A percentile compares a stretch with the other conserved stretches of the same genome.
Evolutionary conservation across 805 yeast species (phyloP).

Genomic region (Sungouiella blattae): DNA sequence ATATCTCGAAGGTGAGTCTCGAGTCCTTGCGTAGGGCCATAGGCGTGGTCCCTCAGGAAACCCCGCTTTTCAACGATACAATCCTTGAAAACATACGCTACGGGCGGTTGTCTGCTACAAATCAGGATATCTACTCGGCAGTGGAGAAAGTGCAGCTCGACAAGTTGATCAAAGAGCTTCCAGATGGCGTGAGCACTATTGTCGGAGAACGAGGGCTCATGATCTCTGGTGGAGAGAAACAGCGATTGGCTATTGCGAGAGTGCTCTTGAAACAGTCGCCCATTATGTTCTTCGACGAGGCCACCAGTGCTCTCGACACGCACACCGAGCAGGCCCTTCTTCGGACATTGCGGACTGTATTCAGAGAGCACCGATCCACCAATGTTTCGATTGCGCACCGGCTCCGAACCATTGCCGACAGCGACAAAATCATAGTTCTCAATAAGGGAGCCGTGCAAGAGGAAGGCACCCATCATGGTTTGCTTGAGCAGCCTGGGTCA

Average conservation of each 20-base stretch:
- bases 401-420: slow-evolving; percentile 86
- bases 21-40: slow-evolving; percentile 70
- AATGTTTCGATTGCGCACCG: slow-evolving; percentile 93
- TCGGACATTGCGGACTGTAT: slow-evolving; percentile 66
- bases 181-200: slow-evolving; percentile 78
- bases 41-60: slow-evolving; percentile 97
- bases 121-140: slow-evolving; percentile 63
- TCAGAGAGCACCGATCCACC: slow-evolving; percentile 57
- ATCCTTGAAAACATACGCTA: slow-evolving; percentile 84
- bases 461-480: slow-evolving; percentile 75
- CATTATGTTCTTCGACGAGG: slow-evolving; percentile 93
- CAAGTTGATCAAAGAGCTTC: slow-evolving; percentile 61
- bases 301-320: slow-evolving; percentile 94
- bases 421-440: slow-evolving; percentile 89
- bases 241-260: slow-evolving; percentile 89
- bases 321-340: slow-evolving; percentile 88
- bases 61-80: slow-evolving; percentile 91
- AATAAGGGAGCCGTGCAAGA: slow-evolving; percentile 77
- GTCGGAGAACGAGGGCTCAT: slow-evolving; percentile 98
- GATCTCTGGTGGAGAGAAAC: slow-evolving; percentile 99
- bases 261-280: slow-evolving; percentile 82
- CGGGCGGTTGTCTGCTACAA: slow-evolving; percentile 72
- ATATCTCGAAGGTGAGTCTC: slow-evolving; percentile 68
- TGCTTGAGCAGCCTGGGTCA: slow-evolving; percentile 53
- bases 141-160: slow-evolving; percentile 70